Conservation (phyloP, 805 yeast genomes). For the Pichia exigua region DNA sequence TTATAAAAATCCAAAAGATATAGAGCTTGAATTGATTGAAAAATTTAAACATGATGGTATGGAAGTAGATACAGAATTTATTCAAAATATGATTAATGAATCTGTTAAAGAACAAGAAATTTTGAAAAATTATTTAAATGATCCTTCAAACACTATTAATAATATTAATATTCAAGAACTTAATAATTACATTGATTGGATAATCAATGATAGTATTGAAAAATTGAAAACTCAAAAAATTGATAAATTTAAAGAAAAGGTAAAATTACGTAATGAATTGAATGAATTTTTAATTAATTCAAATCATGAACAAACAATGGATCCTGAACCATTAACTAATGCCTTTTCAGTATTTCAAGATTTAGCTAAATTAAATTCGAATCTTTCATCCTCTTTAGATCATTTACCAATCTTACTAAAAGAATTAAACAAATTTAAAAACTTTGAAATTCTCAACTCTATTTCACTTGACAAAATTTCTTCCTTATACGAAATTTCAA, state of each 20-base stretch:
- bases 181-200: conserved; percentile 20
- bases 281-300: conserved; percentile 5
- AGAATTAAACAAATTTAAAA: conserved; percentile 14
- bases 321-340: conserved; percentile 18
- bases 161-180: conserved; percentile 18
- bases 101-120: conserved; percentile 17
- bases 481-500: conserved; percentile 34
- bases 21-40: conserved; percentile 19
- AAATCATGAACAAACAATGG: not conserved
- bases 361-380: conserved; percentile 14
- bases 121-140: conserved; percentile 9
- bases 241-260: conserved; percentile 1
- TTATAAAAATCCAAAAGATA: conserved; percentile 21
- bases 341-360: conserved; percentile 18
- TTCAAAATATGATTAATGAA: conserved; percentile 20
- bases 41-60: conserved; percentile 21
- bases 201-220: conserved; percentile 19
- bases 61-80: conserved; percentile 26
- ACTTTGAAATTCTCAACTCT: conserved; percentile 13
- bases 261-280: conserved; percentile 13
- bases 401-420: conserved; percentile 20
- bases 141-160: conserved; percentile 11
- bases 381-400: conserved; percentile 16
- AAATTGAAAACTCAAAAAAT: conserved; percentile 12
- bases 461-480: conserved; percentile 31